phyloP scores from a whole-genome alignment of 306 rosid genomes.

The Carpinus viminea region DNA sequence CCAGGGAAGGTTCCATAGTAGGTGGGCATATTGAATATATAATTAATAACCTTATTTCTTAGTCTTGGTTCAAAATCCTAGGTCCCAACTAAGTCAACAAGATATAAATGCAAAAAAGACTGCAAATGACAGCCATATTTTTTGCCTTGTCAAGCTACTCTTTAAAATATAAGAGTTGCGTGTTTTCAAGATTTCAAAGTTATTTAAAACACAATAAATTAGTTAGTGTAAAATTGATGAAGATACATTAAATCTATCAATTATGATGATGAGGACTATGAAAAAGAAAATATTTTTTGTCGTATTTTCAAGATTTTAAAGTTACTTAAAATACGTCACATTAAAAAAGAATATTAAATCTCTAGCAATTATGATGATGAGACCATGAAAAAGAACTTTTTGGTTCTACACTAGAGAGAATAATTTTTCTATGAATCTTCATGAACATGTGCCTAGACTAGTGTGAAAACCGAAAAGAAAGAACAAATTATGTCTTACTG shows the following conservation, averaged over 20 bases:
- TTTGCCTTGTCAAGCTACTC: background rate
- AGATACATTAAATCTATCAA: too few species aligned
- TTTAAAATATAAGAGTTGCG: too few species aligned
- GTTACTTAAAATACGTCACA: too few species aligned
- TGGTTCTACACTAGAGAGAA: background rate
- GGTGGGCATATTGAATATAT: background rate
- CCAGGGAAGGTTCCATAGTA: background rate
- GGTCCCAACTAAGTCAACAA: background rate
- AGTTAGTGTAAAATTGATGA: too few species aligned
- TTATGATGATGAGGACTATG: background rate
- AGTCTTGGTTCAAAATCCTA: background rate
- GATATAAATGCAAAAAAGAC: background rate
- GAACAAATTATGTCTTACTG: background rate
- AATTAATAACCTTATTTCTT: background rate
- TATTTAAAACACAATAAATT: too few species aligned
- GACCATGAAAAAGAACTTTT: too few species aligned
- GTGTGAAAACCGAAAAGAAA: background rate
- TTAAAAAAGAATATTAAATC: too few species aligned
- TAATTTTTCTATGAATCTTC: background rate
- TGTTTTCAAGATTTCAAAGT: too few species aligned
- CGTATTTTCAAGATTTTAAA: too few species aligned
- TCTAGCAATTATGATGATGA: too few species aligned
- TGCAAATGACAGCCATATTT: background rate
- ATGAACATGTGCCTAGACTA: background rate
- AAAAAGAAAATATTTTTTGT: background rate